Evolutionary conservation across 108 stramenopile genomes (phyloP), one percentile per base, ranked within the genome.

Genomic region (Nitzschia palea): DNA sequence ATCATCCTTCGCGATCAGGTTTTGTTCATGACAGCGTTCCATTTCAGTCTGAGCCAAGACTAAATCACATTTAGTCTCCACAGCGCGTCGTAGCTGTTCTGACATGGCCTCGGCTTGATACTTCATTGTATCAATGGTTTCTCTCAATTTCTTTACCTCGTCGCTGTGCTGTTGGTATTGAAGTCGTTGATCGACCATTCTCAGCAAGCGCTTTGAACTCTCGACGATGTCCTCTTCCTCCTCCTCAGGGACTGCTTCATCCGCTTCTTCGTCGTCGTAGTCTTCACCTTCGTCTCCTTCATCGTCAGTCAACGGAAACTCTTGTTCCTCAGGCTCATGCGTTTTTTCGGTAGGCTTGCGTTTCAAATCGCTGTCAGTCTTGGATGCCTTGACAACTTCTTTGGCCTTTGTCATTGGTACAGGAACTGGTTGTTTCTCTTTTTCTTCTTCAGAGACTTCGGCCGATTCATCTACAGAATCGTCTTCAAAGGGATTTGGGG

Each of bases 41-140:
- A 84, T 63, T 40, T 84, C 83, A 8, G 70, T 79, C 43, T 79
- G 78, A 6, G 83, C 83, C 27, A 84, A 30, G 15, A 84, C 78
- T 17, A 84, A 44, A 62, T 84, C 84, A 53, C 74, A 81, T 50
- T 81, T 81, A 12, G 78, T 74, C 4, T 65, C 78, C 0, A 78
- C 67, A 0, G 84, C 77, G 31, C 77, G 77, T 15, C 80, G 84
- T 0, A 85, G 57, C 40, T 85, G 80, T 47, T 67, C 74, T 0
- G 80, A 68, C 67, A 85, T 56, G 25, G 67, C 70, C 31, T 70
- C 70, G 32, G 74, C 65, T 48, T 81, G 63, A 9, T 56, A 36
- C 42, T 81, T 74, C 80, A 78, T 85, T 22, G 44, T 55, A 32
- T 57, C 29, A 1, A 79, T 62, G 20, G 62, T 43, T 2, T 51